Evolutionary conservation across 2,329 filamentous ascomycete genomes (phyloP).

Genomic region (Diaporthe vaccinii): DNA sequence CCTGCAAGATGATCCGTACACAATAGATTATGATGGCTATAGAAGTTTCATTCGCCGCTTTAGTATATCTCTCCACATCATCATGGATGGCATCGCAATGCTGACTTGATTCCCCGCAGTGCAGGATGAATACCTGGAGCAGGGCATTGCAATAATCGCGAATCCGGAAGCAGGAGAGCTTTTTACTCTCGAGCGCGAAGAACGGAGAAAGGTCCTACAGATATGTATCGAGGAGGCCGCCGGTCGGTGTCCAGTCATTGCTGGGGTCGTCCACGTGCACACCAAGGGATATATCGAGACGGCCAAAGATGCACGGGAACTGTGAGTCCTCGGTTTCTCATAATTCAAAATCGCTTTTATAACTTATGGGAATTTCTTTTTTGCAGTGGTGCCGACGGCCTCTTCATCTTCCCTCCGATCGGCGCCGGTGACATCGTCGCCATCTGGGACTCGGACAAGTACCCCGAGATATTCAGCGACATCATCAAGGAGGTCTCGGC

Average conservation of each 20-base stretch:
- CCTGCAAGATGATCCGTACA: slow-evolving; percentile 3
- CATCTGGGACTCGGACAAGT: slow-evolving; percentile 20
- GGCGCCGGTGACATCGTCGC: slow-evolving; percentile 9
- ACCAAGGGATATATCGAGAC: slow-evolving; percentile 12
- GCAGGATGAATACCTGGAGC: slow-evolving; percentile 8
- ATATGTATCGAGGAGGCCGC: slow-evolving; percentile 15
- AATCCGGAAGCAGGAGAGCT: slow-evolving; percentile 8
- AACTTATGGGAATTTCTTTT: no score
- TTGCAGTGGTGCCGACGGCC: not conserved
- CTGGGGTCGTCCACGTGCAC: not conserved
- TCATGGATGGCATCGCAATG: no score
- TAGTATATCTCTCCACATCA: not conserved
- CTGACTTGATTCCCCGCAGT: not conserved
- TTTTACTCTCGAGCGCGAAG: not conserved
- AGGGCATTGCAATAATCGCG: not conserved
- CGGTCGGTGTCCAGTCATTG: slow-evolving; percentile 1
- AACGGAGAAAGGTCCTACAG: not conserved
- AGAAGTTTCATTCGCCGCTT: slow-evolving; percentile 8
- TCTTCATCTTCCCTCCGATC: slow-evolving; percentile 7
- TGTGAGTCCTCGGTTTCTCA: not conserved
- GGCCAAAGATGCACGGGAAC: slow-evolving; percentile 7
- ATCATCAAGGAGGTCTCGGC: slow-evolving; percentile 16
- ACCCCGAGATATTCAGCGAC: slow-evolving; percentile 14
- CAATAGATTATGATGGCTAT: slow-evolving; percentile 7
- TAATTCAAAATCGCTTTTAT: accelerated